These are phyloP conservation scores for Hypocrella siamensis DNA, from an alignment of 2,329 filamentous ascomycete species.

Conservation along the genomic window DNA sequence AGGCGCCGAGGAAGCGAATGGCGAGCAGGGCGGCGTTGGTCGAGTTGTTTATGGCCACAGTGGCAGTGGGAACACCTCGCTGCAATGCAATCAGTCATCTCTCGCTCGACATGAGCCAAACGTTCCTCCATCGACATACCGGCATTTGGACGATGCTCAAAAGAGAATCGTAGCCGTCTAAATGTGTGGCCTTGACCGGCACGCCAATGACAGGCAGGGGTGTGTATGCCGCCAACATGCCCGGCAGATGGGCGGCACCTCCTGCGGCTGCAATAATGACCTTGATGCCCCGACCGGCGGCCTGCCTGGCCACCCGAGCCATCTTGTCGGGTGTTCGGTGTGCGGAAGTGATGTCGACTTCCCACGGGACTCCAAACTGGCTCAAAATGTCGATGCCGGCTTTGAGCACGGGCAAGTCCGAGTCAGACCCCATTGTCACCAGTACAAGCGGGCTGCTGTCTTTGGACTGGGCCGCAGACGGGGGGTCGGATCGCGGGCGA, in stretches of 20 bases:
- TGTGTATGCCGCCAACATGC: constrained; percentile 60
- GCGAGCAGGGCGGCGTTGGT: constrained; percentile 64
- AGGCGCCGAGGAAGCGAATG: constrained; percentile 47
- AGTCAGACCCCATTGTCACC: constrained; percentile 75
- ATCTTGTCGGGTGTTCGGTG: constrained; percentile 60
- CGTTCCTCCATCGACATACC: constrained; percentile 18
- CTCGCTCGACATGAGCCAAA: constrained; percentile 10
- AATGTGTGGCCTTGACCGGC: constrained; percentile 55
- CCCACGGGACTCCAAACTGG: constrained; percentile 57
- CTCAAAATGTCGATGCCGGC: constrained; percentile 50
- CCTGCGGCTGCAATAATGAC: constrained; percentile 65
- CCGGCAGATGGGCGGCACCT: constrained; percentile 57
- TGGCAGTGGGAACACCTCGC: constrained; percentile 55
- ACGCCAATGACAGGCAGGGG: constrained; percentile 63
- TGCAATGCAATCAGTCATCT: constrained; percentile 10
- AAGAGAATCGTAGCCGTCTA: constrained; percentile 58
- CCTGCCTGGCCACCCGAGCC: constrained; percentile 48
- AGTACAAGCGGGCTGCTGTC: constrained; percentile 42
- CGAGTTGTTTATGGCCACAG: constrained; percentile 67
- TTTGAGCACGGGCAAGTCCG: constrained; percentile 53
- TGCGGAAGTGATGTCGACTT: constrained; percentile 63
- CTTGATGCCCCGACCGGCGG: constrained; percentile 49
- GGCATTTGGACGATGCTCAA: constrained; percentile 69
- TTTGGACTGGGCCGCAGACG: constrained; percentile 1
- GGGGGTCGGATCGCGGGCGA: constrained; percentile 12